These are phyloP conservation scores for Lentinus tigrinus DNA, from an alignment of 768 basidiomycete genomes.

Conservation along the genomic window DNA sequence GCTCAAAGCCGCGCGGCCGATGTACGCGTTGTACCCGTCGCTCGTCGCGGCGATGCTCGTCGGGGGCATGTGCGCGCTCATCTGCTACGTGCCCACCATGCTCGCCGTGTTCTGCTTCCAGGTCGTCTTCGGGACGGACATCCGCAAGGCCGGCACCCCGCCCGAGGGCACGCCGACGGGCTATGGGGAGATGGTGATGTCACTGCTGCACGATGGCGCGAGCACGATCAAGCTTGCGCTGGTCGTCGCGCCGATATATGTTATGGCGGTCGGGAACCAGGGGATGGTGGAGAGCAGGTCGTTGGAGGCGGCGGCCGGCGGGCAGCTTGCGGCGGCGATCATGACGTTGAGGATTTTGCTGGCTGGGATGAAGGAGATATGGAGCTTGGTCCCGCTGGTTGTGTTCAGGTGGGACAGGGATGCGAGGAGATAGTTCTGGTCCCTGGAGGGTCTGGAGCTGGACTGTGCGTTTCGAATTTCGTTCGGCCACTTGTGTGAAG, in stretches of 20 bases:
- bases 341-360: conserved; percentile 13
- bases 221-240: conserved; percentile 14
- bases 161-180: background rate
- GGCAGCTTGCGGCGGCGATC: conserved; percentile 11
- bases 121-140: conserved; percentile 7
- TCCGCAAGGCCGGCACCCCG: conserved; percentile 2
- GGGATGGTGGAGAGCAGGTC: background rate
- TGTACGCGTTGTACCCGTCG: conserved; percentile 9
- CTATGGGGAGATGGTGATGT: background rate
- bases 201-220: conserved; percentile 10
- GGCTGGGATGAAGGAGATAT: conserved; percentile 9
- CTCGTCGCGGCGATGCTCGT: conserved; percentile 14
- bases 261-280: background rate
- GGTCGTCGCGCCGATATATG: conserved; percentile 9
- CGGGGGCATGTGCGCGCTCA: conserved; percentile 11
- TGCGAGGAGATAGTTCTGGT: background rate
- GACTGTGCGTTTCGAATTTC: background rate
- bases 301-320: conserved; percentile 12
- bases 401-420: conserved; percentile 3
- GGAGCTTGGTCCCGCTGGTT: conserved; percentile 14
- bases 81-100: conserved; percentile 15
- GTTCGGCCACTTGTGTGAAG: background rate
- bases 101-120: conserved; percentile 11
- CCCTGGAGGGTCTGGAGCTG: background rate
- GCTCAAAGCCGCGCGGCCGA: conserved; percentile 5